These are phyloP conservation scores for Pythium insidiosum DNA, from an alignment of 352 stramenopile genomes.

Conservation along the genomic window DNA sequence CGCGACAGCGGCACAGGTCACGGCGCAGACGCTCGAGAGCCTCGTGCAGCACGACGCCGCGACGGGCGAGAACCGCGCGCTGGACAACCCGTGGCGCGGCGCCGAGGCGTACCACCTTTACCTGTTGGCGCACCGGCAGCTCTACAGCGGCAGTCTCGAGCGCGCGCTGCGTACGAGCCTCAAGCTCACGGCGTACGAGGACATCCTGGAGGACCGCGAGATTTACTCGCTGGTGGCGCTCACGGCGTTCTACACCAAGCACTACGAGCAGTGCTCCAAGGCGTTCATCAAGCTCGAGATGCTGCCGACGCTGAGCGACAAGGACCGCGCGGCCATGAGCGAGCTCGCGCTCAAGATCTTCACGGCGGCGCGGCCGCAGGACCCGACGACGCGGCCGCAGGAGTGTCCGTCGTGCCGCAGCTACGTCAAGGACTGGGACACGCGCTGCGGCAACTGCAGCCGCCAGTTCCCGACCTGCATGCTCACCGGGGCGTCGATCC, in stretches of 20 bases:
- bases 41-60: slow-evolving; percentile 85
- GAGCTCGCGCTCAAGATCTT: slow-evolving; percentile 86
- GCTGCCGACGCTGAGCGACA: slow-evolving; percentile 46
- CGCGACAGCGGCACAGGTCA: slow-evolving; percentile 71
- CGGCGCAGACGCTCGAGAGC: slow-evolving; percentile 87
- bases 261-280: slow-evolving; percentile 87
- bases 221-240: slow-evolving; percentile 93
- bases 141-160: slow-evolving; percentile 83
- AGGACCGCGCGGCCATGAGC: slow-evolving; percentile 49
- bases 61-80: slow-evolving; percentile 65
- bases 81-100: slow-evolving; percentile 92
- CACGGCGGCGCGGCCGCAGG: slow-evolving; percentile 53
- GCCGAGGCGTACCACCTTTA: slow-evolving; percentile 93
- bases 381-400: slow-evolving; percentile 70
- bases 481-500: slow-evolving; percentile 67
- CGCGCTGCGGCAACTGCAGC: slow-evolving; percentile 75
- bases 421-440: slow-evolving; percentile 82
- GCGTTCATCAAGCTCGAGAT: slow-evolving; percentile 92
- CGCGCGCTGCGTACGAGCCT: slow-evolving; percentile 81
- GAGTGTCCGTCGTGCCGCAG: slow-evolving; percentile 77
- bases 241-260: slow-evolving; percentile 87
- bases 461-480: slow-evolving; percentile 67
- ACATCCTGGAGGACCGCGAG: slow-evolving; percentile 86
- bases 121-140: slow-evolving; percentile 87
- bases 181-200: slow-evolving; percentile 86